A percentile compares a stretch with the other conserved stretches of the same genome.
Conservation (phyloP, 208 protist species). For the Leishmania aethiopica region DNA sequence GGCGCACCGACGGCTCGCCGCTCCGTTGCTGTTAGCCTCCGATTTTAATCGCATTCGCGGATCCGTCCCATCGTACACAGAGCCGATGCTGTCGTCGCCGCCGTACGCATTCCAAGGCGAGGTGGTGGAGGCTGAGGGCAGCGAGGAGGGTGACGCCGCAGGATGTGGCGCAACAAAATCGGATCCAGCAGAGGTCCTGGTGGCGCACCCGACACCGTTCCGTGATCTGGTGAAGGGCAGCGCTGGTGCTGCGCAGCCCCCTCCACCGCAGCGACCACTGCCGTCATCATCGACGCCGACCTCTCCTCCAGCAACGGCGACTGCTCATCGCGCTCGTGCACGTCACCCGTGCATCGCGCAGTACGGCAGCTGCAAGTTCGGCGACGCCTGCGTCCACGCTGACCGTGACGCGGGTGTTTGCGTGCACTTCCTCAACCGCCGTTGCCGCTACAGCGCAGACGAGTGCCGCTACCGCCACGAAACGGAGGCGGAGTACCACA, state of each 20-base stretch:
- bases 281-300: background rate
- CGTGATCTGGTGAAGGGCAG: slow-evolving; percentile 8
- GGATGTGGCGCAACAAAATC: background rate
- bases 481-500: slow-evolving; percentile 43
- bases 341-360: slow-evolving; percentile 78
- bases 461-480: slow-evolving; percentile 74
- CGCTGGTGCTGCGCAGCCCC: background rate
- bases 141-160: background rate
- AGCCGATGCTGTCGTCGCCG: slow-evolving; percentile 21
- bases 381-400: slow-evolving; percentile 53
- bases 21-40: slow-evolving; percentile 19
- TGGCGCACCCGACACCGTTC: slow-evolving; percentile 35
- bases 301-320: background rate
- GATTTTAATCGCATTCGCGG: slow-evolving; percentile 48
- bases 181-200: background rate
- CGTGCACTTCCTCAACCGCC: slow-evolving; percentile 61
- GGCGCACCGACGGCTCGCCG: background rate
- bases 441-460: slow-evolving; percentile 45
- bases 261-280: background rate
- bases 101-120: background rate
- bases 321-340: slow-evolving; percentile 7
- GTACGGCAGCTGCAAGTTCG: slow-evolving; percentile 76
- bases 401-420: slow-evolving; percentile 76
- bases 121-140: background rate
- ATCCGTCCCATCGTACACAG: slow-evolving; percentile 35